A percentile compares a stretch with the other conserved stretches of the same genome.
These are phyloP conservation scores for Primulina huaijiensis DNA, from an alignment of 257 asterid species.

Conservation along the genomic window DNA sequence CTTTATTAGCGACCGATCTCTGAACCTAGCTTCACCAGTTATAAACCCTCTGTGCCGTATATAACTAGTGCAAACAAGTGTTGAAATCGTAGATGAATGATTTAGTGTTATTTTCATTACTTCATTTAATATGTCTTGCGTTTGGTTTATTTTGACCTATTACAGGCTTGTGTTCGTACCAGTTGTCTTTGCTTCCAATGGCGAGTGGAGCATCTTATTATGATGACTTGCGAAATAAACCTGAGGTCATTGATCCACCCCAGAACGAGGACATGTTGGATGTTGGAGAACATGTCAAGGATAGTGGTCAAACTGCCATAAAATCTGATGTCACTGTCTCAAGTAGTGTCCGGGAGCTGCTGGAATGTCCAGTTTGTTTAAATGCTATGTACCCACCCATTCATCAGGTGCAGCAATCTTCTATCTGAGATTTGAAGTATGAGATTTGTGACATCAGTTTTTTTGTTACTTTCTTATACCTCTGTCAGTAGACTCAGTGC, in stretches of 20 bases:
- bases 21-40: neutral
- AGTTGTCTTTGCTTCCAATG: constrained; percentile 23
- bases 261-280: constrained; percentile 30
- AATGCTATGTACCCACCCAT: constrained; percentile 63
- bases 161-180: constrained; percentile 9
- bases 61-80: neutral
- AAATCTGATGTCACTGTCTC: constrained; percentile 39
- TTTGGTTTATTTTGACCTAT: neutral
- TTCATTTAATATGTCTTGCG: neutral
- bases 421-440: neutral
- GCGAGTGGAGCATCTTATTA: constrained; percentile 32
- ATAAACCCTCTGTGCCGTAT: neutral
- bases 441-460: neutral
- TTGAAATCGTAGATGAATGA: neutral
- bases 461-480: neutral
- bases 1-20: neutral
- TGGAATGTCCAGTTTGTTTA: constrained; percentile 62
- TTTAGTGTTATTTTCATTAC: neutral
- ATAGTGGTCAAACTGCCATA: constrained; percentile 20
- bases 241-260: constrained; percentile 40
- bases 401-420: constrained; percentile 33
- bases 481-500: neutral
- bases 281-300: constrained; percentile 32
- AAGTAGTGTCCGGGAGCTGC: constrained; percentile 39
- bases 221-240: constrained; percentile 37